Conservation (phyloP, 2,329 filamentous ascomycete genomes). For the Fusarium sp. region DNA sequence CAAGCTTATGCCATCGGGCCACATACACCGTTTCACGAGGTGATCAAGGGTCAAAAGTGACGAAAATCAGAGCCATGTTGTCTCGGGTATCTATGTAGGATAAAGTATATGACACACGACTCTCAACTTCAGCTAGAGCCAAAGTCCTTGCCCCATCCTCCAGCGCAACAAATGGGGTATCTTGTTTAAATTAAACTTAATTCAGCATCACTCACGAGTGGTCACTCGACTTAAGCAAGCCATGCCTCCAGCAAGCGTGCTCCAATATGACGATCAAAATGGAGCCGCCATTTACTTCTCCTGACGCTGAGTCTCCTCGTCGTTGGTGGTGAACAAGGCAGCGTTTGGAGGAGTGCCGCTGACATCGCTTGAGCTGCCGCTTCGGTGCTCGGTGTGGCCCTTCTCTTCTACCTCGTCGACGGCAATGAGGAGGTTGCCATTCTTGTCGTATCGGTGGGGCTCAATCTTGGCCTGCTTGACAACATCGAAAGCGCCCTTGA, state of each 20-base stretch:
- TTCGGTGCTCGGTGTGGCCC: conserved; percentile 48
- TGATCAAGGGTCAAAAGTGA: background rate
- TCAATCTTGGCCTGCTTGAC: conserved; percentile 61
- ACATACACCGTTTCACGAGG: background rate
- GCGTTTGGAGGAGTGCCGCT: conserved; percentile 38
- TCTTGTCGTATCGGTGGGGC: conserved; percentile 71
- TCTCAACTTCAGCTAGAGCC: conserved; percentile 1
- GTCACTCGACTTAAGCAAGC: background rate
- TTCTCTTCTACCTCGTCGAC: conserved; percentile 61
- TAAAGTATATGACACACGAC: conserved; percentile 17
- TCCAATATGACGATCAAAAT: background rate
- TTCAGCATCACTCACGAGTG: background rate
- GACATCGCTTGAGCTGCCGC: conserved; percentile 48
- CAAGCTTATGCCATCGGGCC: no score
- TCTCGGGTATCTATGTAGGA: conserved; percentile 32
- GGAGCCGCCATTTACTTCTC: conserved; percentile 14
- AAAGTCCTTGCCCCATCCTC: background rate
- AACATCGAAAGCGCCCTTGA: conserved; percentile 54
- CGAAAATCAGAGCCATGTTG: conserved; percentile 12
- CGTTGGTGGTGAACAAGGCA: conserved; percentile 50
- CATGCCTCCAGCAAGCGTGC: background rate
- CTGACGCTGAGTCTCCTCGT: conserved; percentile 55
- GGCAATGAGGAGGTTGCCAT: conserved; percentile 70
- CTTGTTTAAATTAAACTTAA: background rate
- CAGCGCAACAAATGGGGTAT: conserved; percentile 17